Base-by-base conservation (phyloP, 2,329 filamentous ascomycete genomes). In the Dactylellina haptotyla region DNA sequence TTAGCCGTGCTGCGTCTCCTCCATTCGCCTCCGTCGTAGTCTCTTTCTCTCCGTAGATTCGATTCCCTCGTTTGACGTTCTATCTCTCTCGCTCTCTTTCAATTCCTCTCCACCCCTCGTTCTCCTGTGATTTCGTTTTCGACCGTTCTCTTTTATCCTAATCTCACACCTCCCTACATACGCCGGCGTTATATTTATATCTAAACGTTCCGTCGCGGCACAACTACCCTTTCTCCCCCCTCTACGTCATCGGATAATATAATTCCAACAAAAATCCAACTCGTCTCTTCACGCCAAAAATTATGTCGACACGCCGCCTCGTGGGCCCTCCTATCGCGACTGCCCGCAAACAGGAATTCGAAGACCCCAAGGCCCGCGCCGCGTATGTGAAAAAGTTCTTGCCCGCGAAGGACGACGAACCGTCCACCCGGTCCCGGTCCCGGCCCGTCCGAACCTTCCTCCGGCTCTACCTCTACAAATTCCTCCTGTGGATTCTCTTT, bases 401-500 rank as follows among this genome's bases (percentile, higher is more conserved):
- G 18, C 67, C 67, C 20, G 26, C 43, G 12, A 45, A 65, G 26
- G 34, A 45, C 20, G 43, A 57, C 51, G 37, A 58, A 39, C 59
- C 67, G 1, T 63, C 65, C 48, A 61, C 65, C 43, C 64, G 56
- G 12, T 54, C 65, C 37, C 66, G 66, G 16, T 57, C 56, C 54
- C 70, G 70, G 0, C 87, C 87, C 20, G 79, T 90, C 71, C 86
- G 87, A 72, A 85, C 85, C 63, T 87, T 91, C 78, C 77, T 92
- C 45, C 84, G 83, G 73, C 83, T 82, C 59, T 86, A 89, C 79
- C 80, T 93, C 43, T 86, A 92, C 81, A 80, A 88, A 61, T 80
- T 92, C 41, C 80, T 92, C 71, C 93, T 90, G 81, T 85, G 86
- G 72, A 78, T 91, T 65, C 84, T 94, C 76, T 92, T 97, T 79